Percentiles rank a stretch among this genome's conserved stretches.
These are phyloP conservation scores for Insectozyma bohioensis DNA, from an alignment of 1,139 yeast species.

Conservation along the genomic window DNA sequence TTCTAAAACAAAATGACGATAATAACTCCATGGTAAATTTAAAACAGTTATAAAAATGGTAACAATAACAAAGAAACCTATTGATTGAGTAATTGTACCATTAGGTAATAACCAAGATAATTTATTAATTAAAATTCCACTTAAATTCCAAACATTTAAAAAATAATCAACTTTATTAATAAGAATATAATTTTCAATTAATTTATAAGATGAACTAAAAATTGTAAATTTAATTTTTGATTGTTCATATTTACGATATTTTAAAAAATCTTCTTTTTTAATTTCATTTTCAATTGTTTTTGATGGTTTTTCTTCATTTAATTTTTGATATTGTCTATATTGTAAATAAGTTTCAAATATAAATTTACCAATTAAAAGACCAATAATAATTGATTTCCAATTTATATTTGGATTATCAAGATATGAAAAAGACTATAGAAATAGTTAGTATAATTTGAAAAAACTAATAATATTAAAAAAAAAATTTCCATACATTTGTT, in stretches of 20 bases:
- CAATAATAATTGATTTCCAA: constrained; percentile 76
- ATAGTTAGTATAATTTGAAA: constrained; percentile 12
- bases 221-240: constrained; percentile 79
- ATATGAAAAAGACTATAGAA: constrained; percentile 28
- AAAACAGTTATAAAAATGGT: constrained; percentile 50
- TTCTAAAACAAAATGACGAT: constrained; percentile 82
- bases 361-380: constrained; percentile 74
- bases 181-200: constrained; percentile 56
- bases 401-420: constrained; percentile 54
- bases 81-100: constrained; percentile 65
- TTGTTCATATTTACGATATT: constrained; percentile 76
- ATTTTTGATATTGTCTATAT: constrained; percentile 73
- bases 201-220: constrained; percentile 50
- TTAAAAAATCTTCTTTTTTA: constrained; percentile 68
- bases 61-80: constrained; percentile 53
- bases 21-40: constrained; percentile 69
- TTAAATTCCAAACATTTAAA: constrained; percentile 66
- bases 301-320: constrained; percentile 59
- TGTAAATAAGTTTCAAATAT: constrained; percentile 72
- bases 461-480: background rate
- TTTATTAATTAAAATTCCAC: constrained; percentile 41
- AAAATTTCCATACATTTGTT: constrained; percentile 19
- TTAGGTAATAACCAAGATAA: constrained; percentile 36
- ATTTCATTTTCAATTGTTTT: constrained; percentile 62
- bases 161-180: constrained; percentile 61